Base-by-base conservation (phyloP, 768 basidiomycete species). In the Dendrothele bispora region DNA sequence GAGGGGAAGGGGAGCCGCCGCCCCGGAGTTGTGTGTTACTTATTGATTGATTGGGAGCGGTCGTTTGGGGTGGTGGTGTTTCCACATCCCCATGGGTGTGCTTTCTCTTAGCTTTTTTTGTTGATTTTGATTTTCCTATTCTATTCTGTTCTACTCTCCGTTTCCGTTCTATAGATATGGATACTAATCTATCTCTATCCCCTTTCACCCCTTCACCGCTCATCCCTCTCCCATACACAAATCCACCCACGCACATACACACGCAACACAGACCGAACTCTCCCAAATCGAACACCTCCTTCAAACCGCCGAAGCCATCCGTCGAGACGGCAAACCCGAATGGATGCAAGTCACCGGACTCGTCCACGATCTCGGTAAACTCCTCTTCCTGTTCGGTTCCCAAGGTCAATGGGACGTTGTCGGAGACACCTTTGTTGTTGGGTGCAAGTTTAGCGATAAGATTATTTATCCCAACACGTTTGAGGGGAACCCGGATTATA, bases 381-480 rank as follows among this genome's bases (percentile, higher is more conserved):
- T 95, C 4, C 67, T 95, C 12, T 80, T 84, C 62, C 75, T 95
- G 53, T 92, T 91, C 61, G 88, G 84, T 24, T 88, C 89, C 2
- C 74, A 90, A 61, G 92, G 92, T 5, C 92, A 95, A 68, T 95
- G 93, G 93, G 92, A 93, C 53, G 92, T 95, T 40, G 93, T 95
- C 22, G 93, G 92, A 41, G 85, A 87, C 55, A 87, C 85, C 0
- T 87, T 83, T 56, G 81, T 92, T 51, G 88, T 93, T 32, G 92
- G 92, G 6, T 93, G 91, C 69, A 79, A 81, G 51, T 92, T 88
- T 68, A 88, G 88, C 5, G 87, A 92, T 53, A 85, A 85, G 62
- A 87, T 82, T 57, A 86, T 91, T 53, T 89, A 88, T 61, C 86
- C 84, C 4, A 84, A 87, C 7, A 87, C 89, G 0, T 91, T 90